phyloP scores from a whole-genome alignment of 306 rosid species.

The Castanea sativa region DNA sequence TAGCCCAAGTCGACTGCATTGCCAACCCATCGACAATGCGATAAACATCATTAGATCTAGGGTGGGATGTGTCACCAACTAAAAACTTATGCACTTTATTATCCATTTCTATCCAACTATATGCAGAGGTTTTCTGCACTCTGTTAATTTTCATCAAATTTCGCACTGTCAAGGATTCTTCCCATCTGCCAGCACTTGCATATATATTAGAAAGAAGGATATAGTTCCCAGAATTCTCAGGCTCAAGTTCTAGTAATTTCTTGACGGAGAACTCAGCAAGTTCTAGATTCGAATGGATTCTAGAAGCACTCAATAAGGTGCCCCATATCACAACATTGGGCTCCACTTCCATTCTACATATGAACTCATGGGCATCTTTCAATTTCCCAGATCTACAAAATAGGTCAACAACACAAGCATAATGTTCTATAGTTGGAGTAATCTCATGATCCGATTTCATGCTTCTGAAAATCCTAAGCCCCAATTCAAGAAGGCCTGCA shows the following conservation, averaged over 20 bases:
- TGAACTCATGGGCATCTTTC: neutral
- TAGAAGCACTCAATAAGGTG: neutral
- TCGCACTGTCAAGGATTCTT: neutral
- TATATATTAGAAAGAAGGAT: constrained; percentile 1
- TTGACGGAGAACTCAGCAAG: neutral
- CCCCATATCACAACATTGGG: constrained; percentile 4
- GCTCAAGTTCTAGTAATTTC: neutral
- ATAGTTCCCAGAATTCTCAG: neutral
- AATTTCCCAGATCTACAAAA: constrained; percentile 1
- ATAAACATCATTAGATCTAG: neutral
- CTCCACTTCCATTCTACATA: neutral
- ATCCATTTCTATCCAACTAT: neutral
- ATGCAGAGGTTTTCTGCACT: neutral
- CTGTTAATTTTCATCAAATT: neutral
- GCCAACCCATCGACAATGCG: neutral
- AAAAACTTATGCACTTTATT: neutral
- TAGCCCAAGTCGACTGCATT: neutral
- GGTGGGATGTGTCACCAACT: constrained; percentile 1
- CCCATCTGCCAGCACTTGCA: neutral
- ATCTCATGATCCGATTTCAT: neutral
- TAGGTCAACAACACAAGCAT: constrained; percentile 5
- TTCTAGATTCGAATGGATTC: neutral
- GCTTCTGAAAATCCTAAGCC: neutral
- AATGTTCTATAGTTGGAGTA: constrained; percentile 1
- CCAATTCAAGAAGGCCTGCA: constrained; percentile 1